Conservation (phyloP, 1,284 basidiomycete genomes). For the Rhodotorula glutinis region DNA sequence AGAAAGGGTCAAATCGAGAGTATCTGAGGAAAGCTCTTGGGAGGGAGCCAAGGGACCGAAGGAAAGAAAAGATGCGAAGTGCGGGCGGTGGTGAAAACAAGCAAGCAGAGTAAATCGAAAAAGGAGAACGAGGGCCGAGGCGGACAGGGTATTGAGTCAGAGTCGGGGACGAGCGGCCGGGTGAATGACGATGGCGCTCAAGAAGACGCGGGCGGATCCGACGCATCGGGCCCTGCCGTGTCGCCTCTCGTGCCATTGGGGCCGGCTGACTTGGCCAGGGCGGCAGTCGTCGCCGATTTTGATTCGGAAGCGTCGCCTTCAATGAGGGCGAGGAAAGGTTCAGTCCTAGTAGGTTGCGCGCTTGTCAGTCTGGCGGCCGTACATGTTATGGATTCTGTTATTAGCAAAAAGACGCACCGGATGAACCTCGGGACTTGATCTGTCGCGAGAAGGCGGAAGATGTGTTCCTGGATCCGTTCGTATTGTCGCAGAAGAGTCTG, state of each 20-base stretch:
- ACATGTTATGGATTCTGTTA: background rate
- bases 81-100: background rate
- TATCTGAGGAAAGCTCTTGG: background rate
- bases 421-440: constrained; percentile 74
- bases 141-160: background rate
- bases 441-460: constrained; percentile 95
- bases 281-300: background rate
- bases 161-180: background rate
- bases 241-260: background rate
- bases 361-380: background rate
- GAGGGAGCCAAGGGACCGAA: background rate
- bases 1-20: too few species aligned
- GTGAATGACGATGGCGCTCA: too few species aligned
- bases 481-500: constrained; percentile 91
- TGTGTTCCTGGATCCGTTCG: constrained; percentile 92
- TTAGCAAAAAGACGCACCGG: too few species aligned
- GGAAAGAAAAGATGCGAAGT: background rate
- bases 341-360: constrained; percentile 15
- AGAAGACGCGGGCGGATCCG: background rate
- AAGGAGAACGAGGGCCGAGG: background rate
- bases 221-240: background rate
- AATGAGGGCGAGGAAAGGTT: constrained; percentile 36
- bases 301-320: constrained; percentile 23
- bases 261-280: background rate
- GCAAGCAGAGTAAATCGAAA: background rate